Conservation (phyloP, 176 grass and related monocot genomes). For the Tillandsia leiboldiana region DNA sequence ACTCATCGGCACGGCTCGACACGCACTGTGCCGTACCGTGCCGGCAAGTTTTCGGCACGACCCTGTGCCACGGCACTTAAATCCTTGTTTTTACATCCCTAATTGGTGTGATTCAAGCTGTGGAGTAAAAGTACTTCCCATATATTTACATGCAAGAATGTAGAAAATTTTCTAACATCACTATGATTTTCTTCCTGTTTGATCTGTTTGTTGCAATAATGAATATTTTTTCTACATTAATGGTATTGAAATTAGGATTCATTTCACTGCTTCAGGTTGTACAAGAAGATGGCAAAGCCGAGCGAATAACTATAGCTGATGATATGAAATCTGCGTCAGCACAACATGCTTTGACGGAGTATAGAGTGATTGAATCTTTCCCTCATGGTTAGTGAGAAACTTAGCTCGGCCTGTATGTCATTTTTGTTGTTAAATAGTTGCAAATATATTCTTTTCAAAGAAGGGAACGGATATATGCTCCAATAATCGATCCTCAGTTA, state of each 20-base stretch:
- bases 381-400: slow-evolving; percentile 36
- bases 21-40: too few species aligned
- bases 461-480: neutral
- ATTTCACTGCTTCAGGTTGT: slow-evolving; percentile 46
- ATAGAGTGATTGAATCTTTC: slow-evolving; percentile 68
- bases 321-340: slow-evolving; percentile 35
- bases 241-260: slow-evolving; percentile 10
- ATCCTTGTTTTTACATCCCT: too few species aligned
- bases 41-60: too few species aligned
- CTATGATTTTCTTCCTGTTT: neutral
- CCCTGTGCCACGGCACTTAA: too few species aligned
- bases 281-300: slow-evolving; percentile 77
- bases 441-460: neutral
- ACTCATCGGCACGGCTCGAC: too few species aligned
- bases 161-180: too few species aligned
- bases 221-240: neutral
- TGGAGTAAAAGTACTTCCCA: too few species aligned
- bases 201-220: neutral
- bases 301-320: slow-evolving; percentile 54
- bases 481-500: neutral
- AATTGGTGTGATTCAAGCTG: too few species aligned
- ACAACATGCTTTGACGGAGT: slow-evolving; percentile 88
- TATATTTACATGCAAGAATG: too few species aligned
- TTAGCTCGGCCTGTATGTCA: neutral
- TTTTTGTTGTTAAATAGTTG: neutral